Evolutionary conservation across 1,284 basidiomycete species (phyloP), one percentile per base, ranked within the genome.

Genomic region (Psilocybe mexicana): DNA sequence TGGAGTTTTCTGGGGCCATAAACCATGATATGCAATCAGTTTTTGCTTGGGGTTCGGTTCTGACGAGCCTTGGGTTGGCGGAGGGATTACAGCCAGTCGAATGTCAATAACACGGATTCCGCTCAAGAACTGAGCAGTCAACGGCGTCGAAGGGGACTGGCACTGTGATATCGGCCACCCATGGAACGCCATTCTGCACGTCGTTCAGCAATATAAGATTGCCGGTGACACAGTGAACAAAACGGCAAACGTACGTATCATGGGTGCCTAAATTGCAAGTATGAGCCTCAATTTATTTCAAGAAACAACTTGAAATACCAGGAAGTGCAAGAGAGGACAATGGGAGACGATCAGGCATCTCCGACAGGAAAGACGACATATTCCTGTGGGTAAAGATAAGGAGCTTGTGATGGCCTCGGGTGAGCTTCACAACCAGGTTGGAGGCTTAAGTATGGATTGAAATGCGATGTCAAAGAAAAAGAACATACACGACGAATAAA

Each of bases 61-160:
- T 45, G 26, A 14, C 6, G 38, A 36, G 36, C 40, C 54, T 36
- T 52, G 47, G 4, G 23, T 25, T 45, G 62, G 61, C 35, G 61
- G 79, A 77, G 30, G 89, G 46, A 88, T 76, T 46, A 91, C 82
- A 11, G 89, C 79, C 7, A 96, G 82, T 1, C 93, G 86, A 52
- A 96, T 77, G 66, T 96, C 94, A 43, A 95, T 68, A 52, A 92
- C 82, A 3, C 93, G 86, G 57, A 95, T 87, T 1, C 92, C 92
- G 25, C 79, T 79, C 12, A 75, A 71, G 8, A 93, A 77, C 69
- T 92, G 90, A 30, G 72, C 68, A 23, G 72, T 71, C 23, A 91
- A 79, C 2, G 85, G 79, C 0, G 79, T 85, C 2, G 70, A 67
- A 14, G 70, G 70, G 25, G 78, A 79, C 67, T 92, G 90, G 65